Evolutionary conservation across 805 yeast species (phyloP).

Genomic region (Candida chauliodis): DNA sequence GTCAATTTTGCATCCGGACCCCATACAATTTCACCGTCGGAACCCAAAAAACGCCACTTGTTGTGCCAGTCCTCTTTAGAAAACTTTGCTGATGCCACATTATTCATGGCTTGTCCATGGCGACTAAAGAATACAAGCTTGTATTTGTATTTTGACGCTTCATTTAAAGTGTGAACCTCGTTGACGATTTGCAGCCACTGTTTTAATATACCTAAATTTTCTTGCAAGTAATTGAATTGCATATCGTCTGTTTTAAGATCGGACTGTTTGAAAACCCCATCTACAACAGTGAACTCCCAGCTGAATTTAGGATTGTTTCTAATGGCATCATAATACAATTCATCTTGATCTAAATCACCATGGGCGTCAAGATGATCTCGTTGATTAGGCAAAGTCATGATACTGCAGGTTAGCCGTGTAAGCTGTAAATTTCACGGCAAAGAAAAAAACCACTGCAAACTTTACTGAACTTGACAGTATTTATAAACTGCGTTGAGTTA

Average conservation of each 20-base stretch:
- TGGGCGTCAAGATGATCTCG: slow-evolving; percentile 27
- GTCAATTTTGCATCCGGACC: slow-evolving; percentile 60
- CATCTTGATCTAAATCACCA: slow-evolving; percentile 19
- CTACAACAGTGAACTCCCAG: slow-evolving; percentile 42
- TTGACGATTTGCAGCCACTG: slow-evolving; percentile 34
- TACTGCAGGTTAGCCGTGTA: not conserved
- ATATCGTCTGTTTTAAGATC: slow-evolving; percentile 38
- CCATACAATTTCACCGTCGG: slow-evolving; percentile 52
- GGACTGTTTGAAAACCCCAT: slow-evolving; percentile 46
- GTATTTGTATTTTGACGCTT: slow-evolving; percentile 26
- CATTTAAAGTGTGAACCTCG: slow-evolving; percentile 30
- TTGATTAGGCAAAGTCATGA: slow-evolving; percentile 20
- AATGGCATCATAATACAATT: slow-evolving; percentile 13
- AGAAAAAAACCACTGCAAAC: too few relatives aligned
- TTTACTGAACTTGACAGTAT: too few relatives aligned
- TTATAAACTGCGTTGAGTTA: too few relatives aligned
- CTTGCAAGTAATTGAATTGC: slow-evolving; percentile 33
- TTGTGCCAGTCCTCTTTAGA: slow-evolving; percentile 51
- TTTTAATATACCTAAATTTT: slow-evolving; percentile 40
- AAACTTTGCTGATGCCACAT: slow-evolving; percentile 47
- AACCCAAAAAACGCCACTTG: slow-evolving; percentile 48
- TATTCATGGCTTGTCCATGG: slow-evolving; percentile 68
- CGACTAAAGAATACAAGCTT: slow-evolving; percentile 53
- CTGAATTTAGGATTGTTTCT: slow-evolving; percentile 19
- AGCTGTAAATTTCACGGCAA: too few relatives aligned